Evolutionary conservation across 2,329 filamentous ascomycete genomes (phyloP).

Genomic region (Phyllachora maydis): DNA sequence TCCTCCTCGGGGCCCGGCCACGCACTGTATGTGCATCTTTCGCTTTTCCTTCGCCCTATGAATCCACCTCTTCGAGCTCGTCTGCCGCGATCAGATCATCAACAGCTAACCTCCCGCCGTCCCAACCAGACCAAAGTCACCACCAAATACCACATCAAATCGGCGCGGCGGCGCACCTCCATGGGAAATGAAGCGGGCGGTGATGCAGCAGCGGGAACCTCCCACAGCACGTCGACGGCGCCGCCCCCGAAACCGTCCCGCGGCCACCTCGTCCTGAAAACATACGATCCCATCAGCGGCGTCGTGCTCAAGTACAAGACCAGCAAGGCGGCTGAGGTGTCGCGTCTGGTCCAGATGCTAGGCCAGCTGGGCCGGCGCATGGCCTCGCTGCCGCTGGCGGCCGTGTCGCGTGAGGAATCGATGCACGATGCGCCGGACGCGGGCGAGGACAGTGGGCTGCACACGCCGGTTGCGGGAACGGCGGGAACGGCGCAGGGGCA

Average conservation of each 20-base stretch:
- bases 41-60: conserved; percentile 2
- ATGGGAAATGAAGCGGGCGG: conserved; percentile 5
- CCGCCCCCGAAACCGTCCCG: conserved; percentile 24
- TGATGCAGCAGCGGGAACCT: conserved; percentile 6
- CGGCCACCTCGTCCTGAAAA: conserved; percentile 66
- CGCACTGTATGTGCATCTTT: conserved; percentile 42
- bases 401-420: conserved; percentile 17
- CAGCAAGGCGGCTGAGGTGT: conserved; percentile 77
- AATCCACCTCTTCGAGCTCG: conserved; percentile 1
- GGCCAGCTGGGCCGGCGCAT: conserved; percentile 55
- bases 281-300: conserved; percentile 67
- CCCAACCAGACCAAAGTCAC: conserved; percentile 59
- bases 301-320: conserved; percentile 81
- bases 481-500: conserved; percentile 8
- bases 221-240: too few species aligned
- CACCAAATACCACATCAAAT: conserved; percentile 67
- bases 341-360: conserved; percentile 56
- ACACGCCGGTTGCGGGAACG: conserved; percentile 10
- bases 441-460: conserved; percentile 9
- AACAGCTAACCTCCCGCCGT: too few species aligned
- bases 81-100: too few species aligned
- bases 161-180: conserved; percentile 13
- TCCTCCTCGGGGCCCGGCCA: conserved; percentile 73
- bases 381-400: conserved; percentile 26
- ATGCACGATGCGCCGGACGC: conserved; percentile 17